Conservation (phyloP, 148 eudicot species). For the Arbutus unedo region DNA sequence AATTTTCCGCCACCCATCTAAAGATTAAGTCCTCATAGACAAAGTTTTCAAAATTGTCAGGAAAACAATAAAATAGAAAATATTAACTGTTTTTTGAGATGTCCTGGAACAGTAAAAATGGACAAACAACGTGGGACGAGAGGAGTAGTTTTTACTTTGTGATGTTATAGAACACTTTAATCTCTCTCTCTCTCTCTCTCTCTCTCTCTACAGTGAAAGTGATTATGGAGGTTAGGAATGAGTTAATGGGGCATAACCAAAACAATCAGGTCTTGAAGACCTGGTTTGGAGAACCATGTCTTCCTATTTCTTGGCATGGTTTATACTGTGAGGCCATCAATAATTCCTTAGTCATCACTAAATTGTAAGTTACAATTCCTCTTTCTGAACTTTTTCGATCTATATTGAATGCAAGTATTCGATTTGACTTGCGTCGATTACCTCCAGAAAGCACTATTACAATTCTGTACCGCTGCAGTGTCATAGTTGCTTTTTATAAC, state of each 20-base stretch:
- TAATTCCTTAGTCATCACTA: constrained; percentile 30
- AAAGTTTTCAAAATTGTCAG: neutral
- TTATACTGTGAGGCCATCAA: constrained; percentile 28
- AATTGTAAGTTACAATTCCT: constrained; percentile 31
- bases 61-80: neutral
- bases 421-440: neutral
- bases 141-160: neutral
- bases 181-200: constrained; percentile 13
- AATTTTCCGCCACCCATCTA: neutral
- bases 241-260: constrained; percentile 30
- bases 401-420: neutral
- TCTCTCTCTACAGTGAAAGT: constrained; percentile 30
- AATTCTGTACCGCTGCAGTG: neutral
- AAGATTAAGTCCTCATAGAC: neutral
- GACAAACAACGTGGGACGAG: neutral
- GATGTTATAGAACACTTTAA: neutral
- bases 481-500: neutral
- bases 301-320: constrained; percentile 44
- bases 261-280: constrained; percentile 28
- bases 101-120: neutral
- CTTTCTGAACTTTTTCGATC: neutral
- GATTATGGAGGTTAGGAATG: constrained; percentile 30
- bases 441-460: neutral
- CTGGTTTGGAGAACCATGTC: constrained; percentile 53
- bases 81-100: neutral